Evolutionary conservation across 345 rosid genomes (phyloP).

Genomic region (Hirschfeldia incana): DNA sequence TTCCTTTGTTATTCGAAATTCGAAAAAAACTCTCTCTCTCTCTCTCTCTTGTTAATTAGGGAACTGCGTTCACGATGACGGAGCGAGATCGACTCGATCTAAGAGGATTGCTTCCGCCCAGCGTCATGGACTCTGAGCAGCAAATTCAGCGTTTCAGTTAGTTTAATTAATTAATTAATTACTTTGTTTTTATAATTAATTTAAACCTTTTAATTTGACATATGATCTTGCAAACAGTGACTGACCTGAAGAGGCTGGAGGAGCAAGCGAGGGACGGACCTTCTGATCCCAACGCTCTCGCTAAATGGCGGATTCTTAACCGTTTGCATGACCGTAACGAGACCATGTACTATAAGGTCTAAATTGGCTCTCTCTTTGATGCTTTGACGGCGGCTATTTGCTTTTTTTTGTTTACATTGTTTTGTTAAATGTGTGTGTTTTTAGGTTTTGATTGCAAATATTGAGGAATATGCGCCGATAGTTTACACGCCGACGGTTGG

Average conservation of each 20-base stretch:
- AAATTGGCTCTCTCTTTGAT: neutral
- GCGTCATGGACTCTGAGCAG: conserved; percentile 77
- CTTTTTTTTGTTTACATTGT: neutral
- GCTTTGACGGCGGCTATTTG: neutral
- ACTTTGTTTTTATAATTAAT: neutral
- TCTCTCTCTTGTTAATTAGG: conserved; percentile 41
- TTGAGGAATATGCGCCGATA: conserved; percentile 95
- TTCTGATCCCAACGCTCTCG: conserved; percentile 84
- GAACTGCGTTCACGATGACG: conserved; percentile 93
- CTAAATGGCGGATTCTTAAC: conserved; percentile 94
- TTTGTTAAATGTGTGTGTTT: neutral
- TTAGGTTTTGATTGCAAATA: conserved; percentile 81
- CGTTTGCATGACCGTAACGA: conserved; percentile 95
- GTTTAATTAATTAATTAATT: conserved; percentile 16
- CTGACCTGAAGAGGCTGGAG: conserved; percentile 89
- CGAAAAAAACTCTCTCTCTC: neutral
- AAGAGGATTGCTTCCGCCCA: conserved; percentile 95
- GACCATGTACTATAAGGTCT: conserved; percentile 90
- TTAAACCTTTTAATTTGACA: too few relatives aligned
- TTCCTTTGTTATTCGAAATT: neutral
- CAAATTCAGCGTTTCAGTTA: conserved; percentile 92
- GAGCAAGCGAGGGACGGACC: conserved; percentile 95
- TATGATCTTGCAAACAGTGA: conserved; percentile 48
- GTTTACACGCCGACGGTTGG: conserved; percentile 98
- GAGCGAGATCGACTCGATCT: conserved; percentile 96